These are phyloP conservation scores for Pseudoscleropodium purum DNA, from an alignment of 225 moss, liverwort and hornwort genomes.

Conservation along the genomic window DNA sequence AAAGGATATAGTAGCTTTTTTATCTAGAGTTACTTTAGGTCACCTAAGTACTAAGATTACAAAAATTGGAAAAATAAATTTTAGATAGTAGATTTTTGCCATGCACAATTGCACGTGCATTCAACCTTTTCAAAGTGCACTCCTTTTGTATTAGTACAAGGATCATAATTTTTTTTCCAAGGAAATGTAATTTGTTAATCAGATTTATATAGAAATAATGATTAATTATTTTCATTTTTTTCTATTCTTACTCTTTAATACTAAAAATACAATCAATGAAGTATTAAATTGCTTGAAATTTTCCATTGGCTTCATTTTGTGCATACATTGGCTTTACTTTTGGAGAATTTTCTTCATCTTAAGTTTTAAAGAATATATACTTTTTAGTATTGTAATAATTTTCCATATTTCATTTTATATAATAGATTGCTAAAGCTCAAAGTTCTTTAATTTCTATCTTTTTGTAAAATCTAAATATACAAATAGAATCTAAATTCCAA, in stretches of 20 bases:
- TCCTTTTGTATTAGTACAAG: background rate
- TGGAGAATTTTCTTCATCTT: background rate
- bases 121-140: background rate
- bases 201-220: background rate
- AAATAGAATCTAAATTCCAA: background rate
- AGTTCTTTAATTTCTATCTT: fast-evolving
- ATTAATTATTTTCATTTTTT: no score
- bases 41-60: background rate
- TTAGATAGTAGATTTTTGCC: background rate
- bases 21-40: background rate
- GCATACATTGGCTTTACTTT: background rate
- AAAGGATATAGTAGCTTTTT: background rate
- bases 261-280: background rate
- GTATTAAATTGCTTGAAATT: background rate
- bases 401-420: background rate
- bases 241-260: background rate
- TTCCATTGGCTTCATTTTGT: background rate
- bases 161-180: background rate
- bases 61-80: background rate
- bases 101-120: background rate
- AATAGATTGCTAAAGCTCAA: background rate
- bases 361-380: background rate
- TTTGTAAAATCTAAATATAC: background rate
- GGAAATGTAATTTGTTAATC: background rate
- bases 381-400: background rate